Base-by-base conservation (phyloP, 768 basidiomycete genomes). In the Tulasnella sp. region DNA sequence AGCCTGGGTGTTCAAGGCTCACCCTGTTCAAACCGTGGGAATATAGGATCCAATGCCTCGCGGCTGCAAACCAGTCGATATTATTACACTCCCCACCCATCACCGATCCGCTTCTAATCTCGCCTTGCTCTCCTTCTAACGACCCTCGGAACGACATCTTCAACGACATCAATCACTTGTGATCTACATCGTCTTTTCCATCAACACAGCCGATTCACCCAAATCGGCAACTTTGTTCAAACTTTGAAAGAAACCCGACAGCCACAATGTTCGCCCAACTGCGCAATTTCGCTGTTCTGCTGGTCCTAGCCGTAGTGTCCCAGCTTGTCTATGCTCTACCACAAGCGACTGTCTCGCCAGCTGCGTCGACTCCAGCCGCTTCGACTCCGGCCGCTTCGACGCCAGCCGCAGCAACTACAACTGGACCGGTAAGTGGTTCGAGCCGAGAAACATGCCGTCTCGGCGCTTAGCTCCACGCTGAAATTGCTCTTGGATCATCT, bases 61-160 rank as follows among this genome's bases (percentile, higher is more conserved):
- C 61, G 61, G 61, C 61, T 67, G 32, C 61, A 67, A 44, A 67
- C 61, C 61, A 67, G 61, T 67, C 61, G 61, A 67, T 67, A 67
- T 67, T 67, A 67, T 67, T 67, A 67, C 26, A 67, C 61, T 13
- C 61, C 20, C 3, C 61, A 2, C 29, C 61, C 61, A 15, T 11
- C 32, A 67, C 61, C 61, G 29, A 57, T n/a, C 61, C 29, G 32
- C 61, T 32, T 67, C 61, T 67, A 67, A 67, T 32, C 61, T 67
- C 61, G 61, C 23, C n/a, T n/a, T n/a, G 10, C 61, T 67, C 61
- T 61, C 23, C 57, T 67, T 67, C 61, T 67, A 67, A 67, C 61
- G 61, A 67, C 61, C 61, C 32, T 32, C 3, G 61, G 61, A 67
- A 67, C 61, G 61, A 67, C 61, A 67, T 67, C 61, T 67, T 32